Conservation (phyloP, 192 early-diverging fungal genomes). For the Piromyces sp. region DNA sequence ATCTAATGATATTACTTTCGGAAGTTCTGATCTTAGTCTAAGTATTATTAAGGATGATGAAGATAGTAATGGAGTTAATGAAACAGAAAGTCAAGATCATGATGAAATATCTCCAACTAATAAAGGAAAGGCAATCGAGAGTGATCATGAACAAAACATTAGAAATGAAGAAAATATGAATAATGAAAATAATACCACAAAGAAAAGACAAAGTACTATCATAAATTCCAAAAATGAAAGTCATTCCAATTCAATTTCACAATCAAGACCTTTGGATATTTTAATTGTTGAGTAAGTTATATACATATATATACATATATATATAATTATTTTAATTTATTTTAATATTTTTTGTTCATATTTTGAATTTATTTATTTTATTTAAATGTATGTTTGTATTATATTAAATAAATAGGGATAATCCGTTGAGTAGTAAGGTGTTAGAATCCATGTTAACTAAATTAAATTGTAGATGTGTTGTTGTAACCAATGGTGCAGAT, state of each 20-base stretch:
- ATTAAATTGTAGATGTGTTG: conserved; percentile 58
- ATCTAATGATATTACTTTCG: too few species aligned
- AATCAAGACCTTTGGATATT: conserved; percentile 13
- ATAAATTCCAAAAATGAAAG: background rate
- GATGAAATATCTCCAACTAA: too few species aligned
- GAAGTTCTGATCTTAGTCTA: too few species aligned
- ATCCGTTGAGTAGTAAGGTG: conserved; percentile 74
- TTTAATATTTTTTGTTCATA: background rate
- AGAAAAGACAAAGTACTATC: background rate
- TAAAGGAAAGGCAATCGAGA: too few species aligned
- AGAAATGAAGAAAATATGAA: background rate
- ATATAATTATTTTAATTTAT: too few species aligned
- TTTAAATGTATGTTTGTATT: background rate
- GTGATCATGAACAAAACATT: too few species aligned
- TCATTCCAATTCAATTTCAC: background rate
- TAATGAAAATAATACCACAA: background rate
- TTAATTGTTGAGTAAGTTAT: conserved; percentile 59
- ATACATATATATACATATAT: too few species aligned
- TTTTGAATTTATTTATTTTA: background rate
- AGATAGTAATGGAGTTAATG: too few species aligned
- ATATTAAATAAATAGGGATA: conserved; percentile 34
- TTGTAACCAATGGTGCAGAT: conserved; percentile 78
- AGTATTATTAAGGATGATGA: too few species aligned
- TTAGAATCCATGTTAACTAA: conserved; percentile 70
- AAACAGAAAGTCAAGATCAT: too few species aligned